These are phyloP conservation scores for Tylopilus sp. DNA, from an alignment of 768 basidiomycete genomes.

Conservation along the genomic window DNA sequence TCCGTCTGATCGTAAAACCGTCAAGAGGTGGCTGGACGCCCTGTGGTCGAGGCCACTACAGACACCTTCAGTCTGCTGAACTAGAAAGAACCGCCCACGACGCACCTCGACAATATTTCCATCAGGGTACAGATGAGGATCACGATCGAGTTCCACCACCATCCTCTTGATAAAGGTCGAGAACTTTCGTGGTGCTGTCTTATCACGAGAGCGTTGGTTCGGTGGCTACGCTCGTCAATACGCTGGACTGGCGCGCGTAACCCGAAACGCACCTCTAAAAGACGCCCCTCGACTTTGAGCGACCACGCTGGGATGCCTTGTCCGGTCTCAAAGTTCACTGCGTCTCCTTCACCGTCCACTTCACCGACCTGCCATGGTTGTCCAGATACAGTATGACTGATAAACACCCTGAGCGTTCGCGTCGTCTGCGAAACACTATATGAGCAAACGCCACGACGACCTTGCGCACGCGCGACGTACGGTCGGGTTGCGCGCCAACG, in stretches of 20 bases:
- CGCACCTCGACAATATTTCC: constrained; percentile 86
- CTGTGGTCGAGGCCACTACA: constrained; percentile 61
- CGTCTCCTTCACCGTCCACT: constrained; percentile 30
- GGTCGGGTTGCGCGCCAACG: constrained; percentile 68
- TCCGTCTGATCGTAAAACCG: constrained; percentile 81
- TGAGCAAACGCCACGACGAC: constrained; percentile 1
- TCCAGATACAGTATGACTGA: constrained; percentile 83
- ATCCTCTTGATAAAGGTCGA: constrained; percentile 81
- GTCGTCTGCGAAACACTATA: constrained; percentile 53
- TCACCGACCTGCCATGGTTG: constrained; percentile 79
- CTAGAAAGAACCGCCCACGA: neutral
- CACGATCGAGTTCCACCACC: constrained; percentile 84
- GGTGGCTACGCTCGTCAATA: constrained; percentile 39
- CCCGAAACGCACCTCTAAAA: constrained; percentile 62
- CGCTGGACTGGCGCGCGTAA: neutral
- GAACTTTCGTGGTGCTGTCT: constrained; percentile 67
- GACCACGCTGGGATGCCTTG: constrained; percentile 89
- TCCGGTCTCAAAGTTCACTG: constrained; percentile 70
- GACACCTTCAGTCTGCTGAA: neutral
- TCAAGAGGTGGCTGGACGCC: constrained; percentile 64
- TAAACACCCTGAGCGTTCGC: constrained; percentile 78
- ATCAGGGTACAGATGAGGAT: constrained; percentile 75
- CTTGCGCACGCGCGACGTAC: constrained; percentile 27
- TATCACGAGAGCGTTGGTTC: constrained; percentile 63
- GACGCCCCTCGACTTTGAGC: constrained; percentile 80